Evolutionary conservation across 495 filamentous ascomycete genomes (phyloP).

Genomic region (Tuber melanosporum): DNA sequence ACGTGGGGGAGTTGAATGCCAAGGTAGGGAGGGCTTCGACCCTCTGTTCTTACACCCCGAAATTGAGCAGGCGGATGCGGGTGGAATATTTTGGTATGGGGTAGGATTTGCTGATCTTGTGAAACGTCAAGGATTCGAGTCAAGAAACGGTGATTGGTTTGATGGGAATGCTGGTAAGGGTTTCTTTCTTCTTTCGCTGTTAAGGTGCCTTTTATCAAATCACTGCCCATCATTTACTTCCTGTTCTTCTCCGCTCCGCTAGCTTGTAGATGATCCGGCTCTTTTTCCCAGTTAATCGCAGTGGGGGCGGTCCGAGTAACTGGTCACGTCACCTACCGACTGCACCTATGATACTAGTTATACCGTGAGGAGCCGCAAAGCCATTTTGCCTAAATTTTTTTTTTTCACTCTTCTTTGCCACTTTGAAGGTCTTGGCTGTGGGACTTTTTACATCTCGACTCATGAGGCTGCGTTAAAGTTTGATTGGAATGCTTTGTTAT

Average conservation of each 20-base stretch:
- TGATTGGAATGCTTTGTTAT: slow-evolving; percentile 1
- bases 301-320: slow-evolving; percentile 2
- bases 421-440: not conserved
- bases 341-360: not conserved
- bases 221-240: not conserved
- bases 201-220: slow-evolving; percentile 4
- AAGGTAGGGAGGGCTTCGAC: slow-evolving; percentile 29
- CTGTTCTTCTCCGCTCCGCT: not conserved
- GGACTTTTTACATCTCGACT: not conserved
- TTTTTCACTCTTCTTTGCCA: not conserved
- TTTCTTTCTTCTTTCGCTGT: slow-evolving; percentile 16
- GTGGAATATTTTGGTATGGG: not conserved
- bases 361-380: not conserved
- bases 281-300: not conserved
- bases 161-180: slow-evolving; percentile 75
- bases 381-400: slow-evolving; percentile 3
- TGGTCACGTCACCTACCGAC: not conserved
- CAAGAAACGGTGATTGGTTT: slow-evolving; percentile 94
- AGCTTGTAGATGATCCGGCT: not conserved
- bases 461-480: not conserved
- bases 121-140: slow-evolving; percentile 72
- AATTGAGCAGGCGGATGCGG: slow-evolving; percentile 7
- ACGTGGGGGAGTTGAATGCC: slow-evolving; percentile 88
- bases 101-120: slow-evolving; percentile 20
- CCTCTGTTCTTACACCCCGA: not conserved